Evolutionary conservation across 2,329 filamentous ascomycete genomes (phyloP).

Genomic region (Phaeosphaeriaceae sp.): DNA sequence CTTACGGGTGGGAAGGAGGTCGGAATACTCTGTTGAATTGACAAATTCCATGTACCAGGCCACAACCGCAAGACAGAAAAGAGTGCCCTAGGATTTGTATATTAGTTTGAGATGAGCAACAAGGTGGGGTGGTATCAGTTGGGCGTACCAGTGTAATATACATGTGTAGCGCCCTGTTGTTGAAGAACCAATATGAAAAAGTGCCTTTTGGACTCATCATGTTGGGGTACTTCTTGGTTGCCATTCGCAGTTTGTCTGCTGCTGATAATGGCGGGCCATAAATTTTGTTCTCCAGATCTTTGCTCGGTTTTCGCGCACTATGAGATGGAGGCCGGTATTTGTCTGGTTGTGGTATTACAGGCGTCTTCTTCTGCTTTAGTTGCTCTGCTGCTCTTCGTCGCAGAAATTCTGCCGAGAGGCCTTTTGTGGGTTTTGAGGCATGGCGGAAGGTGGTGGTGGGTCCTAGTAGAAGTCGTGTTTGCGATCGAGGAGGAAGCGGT

Average conservation of each 20-base stretch:
- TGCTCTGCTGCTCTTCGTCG: conserved; percentile 39
- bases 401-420: conserved; percentile 40
- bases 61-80: conserved; percentile 71
- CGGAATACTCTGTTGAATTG: conserved; percentile 76
- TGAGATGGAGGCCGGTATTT: conserved; percentile 94
- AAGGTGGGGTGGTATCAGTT: neutral
- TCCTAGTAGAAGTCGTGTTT: conserved; percentile 25
- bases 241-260: conserved; percentile 70
- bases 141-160: conserved; percentile 78
- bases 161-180: conserved; percentile 76
- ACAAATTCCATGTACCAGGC: conserved; percentile 83
- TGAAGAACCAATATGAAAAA: conserved; percentile 83
- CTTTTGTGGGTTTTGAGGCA: conserved; percentile 38
- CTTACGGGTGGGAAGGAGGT: conserved; percentile 75
- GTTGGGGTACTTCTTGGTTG: conserved; percentile 78
- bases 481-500: conserved; percentile 30
- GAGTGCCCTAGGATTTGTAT: conserved; percentile 61
- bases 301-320: conserved; percentile 68
- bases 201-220: conserved; percentile 86
- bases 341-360: conserved; percentile 77
- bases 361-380: conserved; percentile 50
- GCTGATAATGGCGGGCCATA: conserved; percentile 76
- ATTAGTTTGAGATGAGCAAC: conserved; percentile 3
- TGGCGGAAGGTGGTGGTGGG: conserved; percentile 32
- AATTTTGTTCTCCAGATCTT: conserved; percentile 63